phyloP scores from a whole-genome alignment of 192 early-diverging fungal species.

The Bifiguratus adelaidae region DNA sequence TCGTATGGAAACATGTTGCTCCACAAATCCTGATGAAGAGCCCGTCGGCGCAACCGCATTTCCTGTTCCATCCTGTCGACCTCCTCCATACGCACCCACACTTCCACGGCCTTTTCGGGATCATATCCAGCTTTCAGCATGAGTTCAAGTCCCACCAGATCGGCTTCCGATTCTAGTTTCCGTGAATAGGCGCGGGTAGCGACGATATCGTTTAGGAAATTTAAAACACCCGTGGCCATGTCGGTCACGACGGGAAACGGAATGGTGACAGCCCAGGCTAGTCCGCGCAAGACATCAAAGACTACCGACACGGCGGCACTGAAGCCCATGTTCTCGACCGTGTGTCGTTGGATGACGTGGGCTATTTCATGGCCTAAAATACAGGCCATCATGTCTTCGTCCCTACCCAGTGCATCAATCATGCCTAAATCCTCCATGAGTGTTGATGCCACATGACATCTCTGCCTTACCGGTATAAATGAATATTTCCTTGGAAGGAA shows the following conservation, averaged over 20 bases:
- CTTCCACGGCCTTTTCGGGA: conserved; percentile 21
- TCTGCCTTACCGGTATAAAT: too few species aligned
- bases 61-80: too few species aligned
- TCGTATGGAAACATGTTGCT: too few species aligned
- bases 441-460: too few species aligned
- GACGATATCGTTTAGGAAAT: not conserved
- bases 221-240: not conserved
- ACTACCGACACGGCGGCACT: not conserved
- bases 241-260: not conserved
- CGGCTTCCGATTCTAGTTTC: not conserved
- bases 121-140: conserved; percentile 30
- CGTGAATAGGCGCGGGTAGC: not conserved
- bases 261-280: not conserved
- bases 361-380: not conserved
- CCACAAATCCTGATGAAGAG: too few species aligned
- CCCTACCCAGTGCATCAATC: too few species aligned
- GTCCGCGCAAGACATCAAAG: not conserved
- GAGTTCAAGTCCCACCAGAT: conserved; percentile 21
- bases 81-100: conserved; percentile 25
- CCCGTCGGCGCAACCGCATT: too few species aligned
- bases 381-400: not conserved
- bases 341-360: not conserved
- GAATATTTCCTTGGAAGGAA: too few species aligned
- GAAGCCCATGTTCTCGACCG: not conserved
- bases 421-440: too few species aligned